Evolutionary conservation across 2,329 filamentous ascomycete species (phyloP), one percentile per base, ranked within the genome.

Genomic region (Colletotrichum spaethianum): DNA sequence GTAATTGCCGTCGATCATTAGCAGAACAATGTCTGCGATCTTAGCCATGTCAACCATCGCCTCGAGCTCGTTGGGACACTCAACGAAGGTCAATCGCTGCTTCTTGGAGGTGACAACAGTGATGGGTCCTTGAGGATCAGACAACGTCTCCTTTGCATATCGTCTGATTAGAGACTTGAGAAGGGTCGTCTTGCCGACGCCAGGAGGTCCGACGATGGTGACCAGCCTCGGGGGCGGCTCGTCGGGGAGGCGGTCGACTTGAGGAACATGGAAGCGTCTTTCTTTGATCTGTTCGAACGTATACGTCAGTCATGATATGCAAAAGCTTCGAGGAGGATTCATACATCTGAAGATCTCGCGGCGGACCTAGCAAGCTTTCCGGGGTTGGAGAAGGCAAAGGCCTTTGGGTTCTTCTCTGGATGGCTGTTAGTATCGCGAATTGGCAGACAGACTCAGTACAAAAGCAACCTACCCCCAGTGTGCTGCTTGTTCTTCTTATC

Each of bases 1-100:
- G 79, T 93, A 99, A 83, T 98, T 98, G 67, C 96, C 97, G 80
- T 99, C 96, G 77, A 99, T 99, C 94, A 99, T 96, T 68, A 99
- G 89, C 61, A 99, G 88, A 7, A 98, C 94, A 78, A 99, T 98
- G 81, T 99, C 96, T 23, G 97, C 96, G 53, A 99, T 94, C 83
- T 99, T 99, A 72, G 96, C 94, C 68, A 98, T 89, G 82, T 99
- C 96, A 75, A 99, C 95, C 94, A 98, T 98, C 75, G 94, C 93
- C 74, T 97, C 95, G 65, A 99, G 90, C 77, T 96, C 95, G 80
- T 98, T 96, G n/a, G 97, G 95, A 79, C 94, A 98, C 89, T 99
- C 96, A 79, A 99, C 85, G 80, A 99, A 98, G 0, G 96, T 99
- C 60, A 99, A 89, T 46, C 96, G 92, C 80, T 98, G 93, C 79